phyloP scores from a whole-genome alignment of 2,329 filamentous ascomycete species.

The Onygenales sp. region DNA sequence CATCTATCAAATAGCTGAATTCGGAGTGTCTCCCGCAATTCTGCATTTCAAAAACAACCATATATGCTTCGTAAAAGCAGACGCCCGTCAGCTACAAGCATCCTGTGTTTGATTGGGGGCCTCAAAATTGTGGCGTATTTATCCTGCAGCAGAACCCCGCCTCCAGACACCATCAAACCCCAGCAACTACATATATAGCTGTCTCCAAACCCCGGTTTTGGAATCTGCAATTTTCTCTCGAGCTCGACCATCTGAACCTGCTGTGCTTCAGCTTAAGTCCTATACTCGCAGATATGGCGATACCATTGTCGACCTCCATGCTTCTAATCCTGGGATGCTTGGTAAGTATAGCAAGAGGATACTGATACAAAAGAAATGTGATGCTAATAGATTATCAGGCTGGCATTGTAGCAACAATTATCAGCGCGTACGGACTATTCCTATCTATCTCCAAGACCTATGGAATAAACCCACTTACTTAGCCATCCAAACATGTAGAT shows the following conservation, averaged over 20 bases:
- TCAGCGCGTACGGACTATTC: slow-evolving; percentile 1
- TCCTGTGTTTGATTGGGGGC: too few species aligned
- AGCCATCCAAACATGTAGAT: neutral
- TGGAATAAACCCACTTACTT: too few species aligned
- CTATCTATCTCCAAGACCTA: neutral
- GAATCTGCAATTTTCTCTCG: neutral
- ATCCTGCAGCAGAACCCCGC: too few species aligned
- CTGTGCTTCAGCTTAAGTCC: neutral
- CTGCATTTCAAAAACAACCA: too few species aligned
- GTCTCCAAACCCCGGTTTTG: too few species aligned
- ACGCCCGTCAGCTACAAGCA: too few species aligned
- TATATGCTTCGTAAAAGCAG: too few species aligned
- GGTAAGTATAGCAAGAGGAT: neutral
- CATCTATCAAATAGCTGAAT: too few species aligned
- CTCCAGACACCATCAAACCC: too few species aligned
- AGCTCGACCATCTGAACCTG: neutral
- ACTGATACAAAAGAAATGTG: neutral
- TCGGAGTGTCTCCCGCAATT: too few species aligned
- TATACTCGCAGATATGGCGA: neutral
- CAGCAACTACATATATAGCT: too few species aligned
- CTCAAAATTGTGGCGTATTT: too few species aligned
- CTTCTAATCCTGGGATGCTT: neutral
- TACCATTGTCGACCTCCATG: neutral
- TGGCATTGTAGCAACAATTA: slow-evolving; percentile 1
- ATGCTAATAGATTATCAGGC: neutral